Conservation (phyloP, 495 filamentous ascomycete species). For the Opeltia flavorubescens region DNA sequence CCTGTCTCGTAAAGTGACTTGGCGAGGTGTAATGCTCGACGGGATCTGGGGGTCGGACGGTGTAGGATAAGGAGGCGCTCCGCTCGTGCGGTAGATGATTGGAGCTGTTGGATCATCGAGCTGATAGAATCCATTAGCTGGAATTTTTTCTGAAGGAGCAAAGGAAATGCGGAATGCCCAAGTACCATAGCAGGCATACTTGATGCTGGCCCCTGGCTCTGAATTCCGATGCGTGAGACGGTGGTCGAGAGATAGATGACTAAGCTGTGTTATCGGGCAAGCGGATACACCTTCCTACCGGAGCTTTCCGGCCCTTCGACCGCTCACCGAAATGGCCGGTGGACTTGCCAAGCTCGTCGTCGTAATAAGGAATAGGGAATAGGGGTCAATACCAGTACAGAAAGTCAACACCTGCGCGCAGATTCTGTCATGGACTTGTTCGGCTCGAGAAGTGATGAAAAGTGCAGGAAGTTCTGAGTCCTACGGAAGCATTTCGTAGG, state of each 20-base stretch:
- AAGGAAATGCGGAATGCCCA: background rate
- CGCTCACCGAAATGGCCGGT: background rate
- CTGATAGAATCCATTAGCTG: slow-evolving; percentile 2
- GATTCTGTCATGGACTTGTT: slow-evolving; percentile 6
- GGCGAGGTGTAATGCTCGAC: slow-evolving; percentile 54
- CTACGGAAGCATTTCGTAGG: slow-evolving; percentile 11
- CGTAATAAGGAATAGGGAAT: too few species aligned
- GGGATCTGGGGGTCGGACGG: slow-evolving; percentile 45
- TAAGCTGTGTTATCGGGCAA: background rate
- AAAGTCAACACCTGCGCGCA: background rate
- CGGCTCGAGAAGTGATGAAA: slow-evolving; percentile 13
- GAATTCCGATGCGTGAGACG: background rate
- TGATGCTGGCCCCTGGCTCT: background rate
- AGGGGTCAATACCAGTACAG: background rate
- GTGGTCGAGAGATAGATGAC: background rate
- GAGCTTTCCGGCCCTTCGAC: background rate
- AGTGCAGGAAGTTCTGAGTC: slow-evolving; percentile 14
- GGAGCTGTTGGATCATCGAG: slow-evolving; percentile 58
- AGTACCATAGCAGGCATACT: background rate
- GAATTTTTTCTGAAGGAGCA: background rate
- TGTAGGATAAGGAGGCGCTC: slow-evolving; percentile 48
- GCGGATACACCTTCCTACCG: background rate
- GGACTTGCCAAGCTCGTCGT: too few species aligned
- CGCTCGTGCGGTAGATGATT: slow-evolving; percentile 40
- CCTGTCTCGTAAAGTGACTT: slow-evolving; percentile 80